Conservation (phyloP, 371 early-diverging fungal genomes). For the Batrachochytrium dendrobatidis region DNA sequence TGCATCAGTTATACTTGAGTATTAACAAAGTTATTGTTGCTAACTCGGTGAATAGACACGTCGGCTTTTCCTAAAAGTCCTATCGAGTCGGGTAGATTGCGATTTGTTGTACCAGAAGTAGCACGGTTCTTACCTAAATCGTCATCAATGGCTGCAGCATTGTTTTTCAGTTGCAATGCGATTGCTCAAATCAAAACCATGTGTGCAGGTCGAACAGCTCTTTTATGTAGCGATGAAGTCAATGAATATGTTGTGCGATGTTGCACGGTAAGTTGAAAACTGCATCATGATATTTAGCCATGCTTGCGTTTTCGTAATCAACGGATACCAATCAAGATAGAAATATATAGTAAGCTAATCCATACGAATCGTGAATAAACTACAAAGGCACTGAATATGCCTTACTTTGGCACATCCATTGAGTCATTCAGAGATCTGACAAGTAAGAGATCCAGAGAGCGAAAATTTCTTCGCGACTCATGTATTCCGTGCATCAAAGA, state of each 20-base stretch:
- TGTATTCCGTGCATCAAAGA: constrained; percentile 8
- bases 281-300: neutral
- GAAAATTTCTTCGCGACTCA: constrained; percentile 3
- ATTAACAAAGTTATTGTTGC: neutral
- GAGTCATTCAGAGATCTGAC: neutral
- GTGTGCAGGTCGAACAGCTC: constrained; percentile 1
- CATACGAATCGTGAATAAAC: too few relatives aligned
- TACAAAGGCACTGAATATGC: neutral
- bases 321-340: too few relatives aligned
- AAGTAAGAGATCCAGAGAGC: neutral
- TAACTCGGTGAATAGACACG: constrained; percentile 3
- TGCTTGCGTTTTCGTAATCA: too few relatives aligned
- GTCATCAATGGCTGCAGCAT: constrained; percentile 1
- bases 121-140: constrained; percentile 2
- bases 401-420: neutral
- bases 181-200: neutral
- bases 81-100: neutral
- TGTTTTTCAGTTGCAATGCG: neutral
- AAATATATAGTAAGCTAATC: too few relatives aligned
- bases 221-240: neutral
- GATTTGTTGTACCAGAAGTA: constrained; percentile 3
- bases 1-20: neutral
- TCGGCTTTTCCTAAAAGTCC: constrained; percentile 8
- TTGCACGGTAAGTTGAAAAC: neutral
- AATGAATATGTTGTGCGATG: constrained; percentile 4